phyloP scores from a whole-genome alignment of 2,329 filamentous ascomycete species.

The Aureobasidium lini region DNA sequence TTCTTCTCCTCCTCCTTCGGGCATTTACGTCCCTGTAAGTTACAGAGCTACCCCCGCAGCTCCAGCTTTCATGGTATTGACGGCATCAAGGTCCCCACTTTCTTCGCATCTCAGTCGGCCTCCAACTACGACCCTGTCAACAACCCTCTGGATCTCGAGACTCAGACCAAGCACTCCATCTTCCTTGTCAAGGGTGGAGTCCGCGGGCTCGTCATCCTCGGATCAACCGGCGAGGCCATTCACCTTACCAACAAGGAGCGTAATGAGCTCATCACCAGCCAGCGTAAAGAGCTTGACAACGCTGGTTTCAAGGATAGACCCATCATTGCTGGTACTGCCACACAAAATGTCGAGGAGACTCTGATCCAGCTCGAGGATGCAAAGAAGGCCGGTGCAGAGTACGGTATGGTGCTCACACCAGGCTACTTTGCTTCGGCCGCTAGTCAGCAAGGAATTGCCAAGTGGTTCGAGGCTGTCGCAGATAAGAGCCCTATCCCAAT shows the following conservation, averaged over 20 bases:
- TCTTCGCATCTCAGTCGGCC: slow-evolving; percentile 48
- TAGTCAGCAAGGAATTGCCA: slow-evolving; percentile 51
- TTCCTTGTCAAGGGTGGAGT: slow-evolving; percentile 55
- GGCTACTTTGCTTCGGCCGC: slow-evolving; percentile 57
- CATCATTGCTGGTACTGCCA: slow-evolving; percentile 55
- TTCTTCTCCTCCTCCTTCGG: slow-evolving; percentile 39
- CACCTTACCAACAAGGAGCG: slow-evolving; percentile 55
- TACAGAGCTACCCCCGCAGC: not conserved
- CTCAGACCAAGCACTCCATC: slow-evolving; percentile 52
- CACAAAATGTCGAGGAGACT: slow-evolving; percentile 56
- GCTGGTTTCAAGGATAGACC: slow-evolving; percentile 52
- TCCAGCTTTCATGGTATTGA: not conserved
- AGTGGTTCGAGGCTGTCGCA: slow-evolving; percentile 56
- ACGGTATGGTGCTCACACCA: slow-evolving; percentile 56
- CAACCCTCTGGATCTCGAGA: slow-evolving; percentile 49
- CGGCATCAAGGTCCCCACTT: slow-evolving; percentile 47
- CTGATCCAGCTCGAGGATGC: slow-evolving; percentile 50
- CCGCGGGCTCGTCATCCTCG: slow-evolving; percentile 54
- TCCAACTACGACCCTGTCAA: slow-evolving; percentile 39
- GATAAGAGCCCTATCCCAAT: slow-evolving; percentile 53
- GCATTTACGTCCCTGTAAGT: slow-evolving; percentile 47
- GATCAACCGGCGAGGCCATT: slow-evolving; percentile 58
- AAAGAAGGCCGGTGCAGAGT: slow-evolving; percentile 51
- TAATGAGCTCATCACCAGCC: slow-evolving; percentile 45
- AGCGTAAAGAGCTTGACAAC: slow-evolving; percentile 48